Conservation (phyloP, 2,329 filamentous ascomycete species). For the Aspergillus aculeatinus region DNA sequence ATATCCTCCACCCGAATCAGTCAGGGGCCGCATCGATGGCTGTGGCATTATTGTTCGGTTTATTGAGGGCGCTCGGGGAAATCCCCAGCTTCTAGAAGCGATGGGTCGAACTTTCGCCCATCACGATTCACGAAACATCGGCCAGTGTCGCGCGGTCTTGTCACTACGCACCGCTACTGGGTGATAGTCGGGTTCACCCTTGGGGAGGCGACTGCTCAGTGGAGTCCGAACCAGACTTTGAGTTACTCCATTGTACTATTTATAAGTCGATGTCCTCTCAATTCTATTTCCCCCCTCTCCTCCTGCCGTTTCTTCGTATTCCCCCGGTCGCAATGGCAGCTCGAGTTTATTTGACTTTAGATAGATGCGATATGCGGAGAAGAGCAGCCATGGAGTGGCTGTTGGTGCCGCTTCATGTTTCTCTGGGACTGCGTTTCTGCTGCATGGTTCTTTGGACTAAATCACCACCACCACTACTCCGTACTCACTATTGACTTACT, state of each 20-base stretch:
- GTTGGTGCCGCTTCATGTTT: background rate
- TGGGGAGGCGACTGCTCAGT: constrained; percentile 2
- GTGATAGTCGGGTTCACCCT: background rate
- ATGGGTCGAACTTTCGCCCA: background rate
- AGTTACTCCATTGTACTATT: constrained; percentile 1
- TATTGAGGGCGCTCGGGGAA: background rate
- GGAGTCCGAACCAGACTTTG: constrained; percentile 3
- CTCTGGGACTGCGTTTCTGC: background rate
- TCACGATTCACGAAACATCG: background rate
- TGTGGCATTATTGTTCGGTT: background rate
- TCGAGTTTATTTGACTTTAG: background rate
- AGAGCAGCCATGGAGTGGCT: background rate
- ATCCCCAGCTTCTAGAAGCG: background rate
- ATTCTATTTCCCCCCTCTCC: background rate
- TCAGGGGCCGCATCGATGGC: background rate
- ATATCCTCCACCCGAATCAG: background rate
- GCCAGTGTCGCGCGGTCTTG: background rate
- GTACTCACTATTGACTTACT: background rate
- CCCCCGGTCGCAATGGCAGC: background rate
- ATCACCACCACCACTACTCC: background rate
- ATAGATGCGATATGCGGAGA: background rate
- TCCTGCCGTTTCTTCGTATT: constrained; percentile 3
- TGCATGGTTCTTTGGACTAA: background rate
- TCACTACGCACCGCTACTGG: background rate
- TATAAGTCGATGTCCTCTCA: background rate